Base-by-base conservation (phyloP, 768 basidiomycete species). In the Paxillus involutus region DNA sequence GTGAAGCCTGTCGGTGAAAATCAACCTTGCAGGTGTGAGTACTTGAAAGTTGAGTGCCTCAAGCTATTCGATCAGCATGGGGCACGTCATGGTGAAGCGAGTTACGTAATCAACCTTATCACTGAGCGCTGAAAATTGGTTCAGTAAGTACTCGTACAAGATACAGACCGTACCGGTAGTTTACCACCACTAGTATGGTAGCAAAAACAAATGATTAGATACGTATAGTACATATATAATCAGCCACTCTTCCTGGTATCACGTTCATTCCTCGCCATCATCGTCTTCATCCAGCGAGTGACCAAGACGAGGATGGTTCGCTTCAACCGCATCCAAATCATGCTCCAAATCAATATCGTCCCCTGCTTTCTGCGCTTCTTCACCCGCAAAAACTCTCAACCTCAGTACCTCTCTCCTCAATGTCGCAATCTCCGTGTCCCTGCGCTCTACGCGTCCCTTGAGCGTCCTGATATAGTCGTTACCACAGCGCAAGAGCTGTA, bases 401-500 rank as follows among this genome's bases (percentile, higher is more conserved):
- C 84, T 73, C 59, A 67, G 65, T 26, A 96, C 79, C 69, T 94
- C 92, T 58, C 64, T 68, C 58, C 91, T 77, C 65, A 96, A 66
- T 63, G 62, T 73, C 53, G 67, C 75, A 60, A 96, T 89, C 73
- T 94, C 92, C 44, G 78, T 80, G 63, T 97, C 92, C 58, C 94
- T 73, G 64, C 89, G 78, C 50, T 90, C 87, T 46, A 95, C 81
- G 30, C 89, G 82, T 16, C 75, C 85, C 56, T 89, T 89, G 62
- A 97, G 78, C 57, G 81, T 74, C 59, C 86, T 78, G 57, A 98
- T 87, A 66, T 80, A 95, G 67, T 94, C 89, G 69, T 98, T 98
- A 35, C 90, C 91, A 64, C 91, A 95, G 55, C 92, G 85, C 51
- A 98, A 71, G 36, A 98, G 74, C 71, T 96, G 94, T 52, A 97